Percentiles rank a stretch among this genome's conserved stretches.
Evolutionary conservation across 2,329 filamentous ascomycete species (phyloP).

Genomic region (Cladophialophora chaetospira): DNA sequence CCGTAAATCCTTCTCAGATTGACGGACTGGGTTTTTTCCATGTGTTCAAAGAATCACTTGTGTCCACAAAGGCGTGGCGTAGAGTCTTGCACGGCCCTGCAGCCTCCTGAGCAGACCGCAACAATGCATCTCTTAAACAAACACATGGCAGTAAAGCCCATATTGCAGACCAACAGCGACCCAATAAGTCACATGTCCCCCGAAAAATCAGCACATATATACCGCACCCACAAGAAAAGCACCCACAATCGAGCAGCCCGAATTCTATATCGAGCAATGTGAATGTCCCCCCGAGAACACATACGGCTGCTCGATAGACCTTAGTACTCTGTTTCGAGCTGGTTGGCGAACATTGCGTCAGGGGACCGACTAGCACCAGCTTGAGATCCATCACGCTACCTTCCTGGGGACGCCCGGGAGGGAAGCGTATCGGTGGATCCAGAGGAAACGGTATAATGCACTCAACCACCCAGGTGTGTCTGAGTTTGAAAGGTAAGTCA

Average conservation of each 20-base stretch:
- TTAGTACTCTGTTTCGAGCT: neutral
- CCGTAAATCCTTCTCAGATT: too few relatives aligned
- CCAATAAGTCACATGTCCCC: neutral
- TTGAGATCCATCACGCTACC: neutral
- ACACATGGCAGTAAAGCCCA: too few relatives aligned
- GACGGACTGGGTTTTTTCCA: too few relatives aligned
- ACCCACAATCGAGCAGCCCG: neutral
- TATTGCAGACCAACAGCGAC: too few relatives aligned
- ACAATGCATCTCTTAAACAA: too few relatives aligned
- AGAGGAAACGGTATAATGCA: neutral
- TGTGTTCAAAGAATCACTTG: too few relatives aligned
- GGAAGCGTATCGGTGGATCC: neutral
- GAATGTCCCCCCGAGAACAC: neutral
- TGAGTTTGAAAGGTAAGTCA: neutral
- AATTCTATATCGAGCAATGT: neutral
- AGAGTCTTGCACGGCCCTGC: too few relatives aligned
- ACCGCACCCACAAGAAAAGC: neutral
- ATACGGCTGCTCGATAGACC: neutral
- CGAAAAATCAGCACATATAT: neutral
- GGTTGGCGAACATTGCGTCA: neutral
- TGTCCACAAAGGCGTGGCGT: too few relatives aligned
- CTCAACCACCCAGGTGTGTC: too few relatives aligned
- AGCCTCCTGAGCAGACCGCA: too few relatives aligned
- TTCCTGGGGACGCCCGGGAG: neutral
- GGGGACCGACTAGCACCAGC: neutral